Conservation (phyloP, 129 eudicot species). For the Chrysanthemum seticuspe region DNA sequence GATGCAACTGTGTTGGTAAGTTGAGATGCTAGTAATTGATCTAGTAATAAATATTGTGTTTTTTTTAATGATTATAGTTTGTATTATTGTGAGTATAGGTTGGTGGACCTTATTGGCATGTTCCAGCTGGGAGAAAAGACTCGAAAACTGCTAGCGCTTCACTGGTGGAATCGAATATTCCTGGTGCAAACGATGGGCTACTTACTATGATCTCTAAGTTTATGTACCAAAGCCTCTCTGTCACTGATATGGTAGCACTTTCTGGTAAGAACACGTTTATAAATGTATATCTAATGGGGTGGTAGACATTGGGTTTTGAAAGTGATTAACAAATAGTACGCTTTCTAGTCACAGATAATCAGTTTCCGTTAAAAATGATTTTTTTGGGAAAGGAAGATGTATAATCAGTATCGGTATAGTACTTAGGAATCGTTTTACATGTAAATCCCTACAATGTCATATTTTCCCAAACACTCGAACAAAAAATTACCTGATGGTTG, state of each 20-base stretch:
- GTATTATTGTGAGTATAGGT: conserved; percentile 47
- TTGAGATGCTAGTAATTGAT: conserved; percentile 6
- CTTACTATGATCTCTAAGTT: conserved; percentile 76
- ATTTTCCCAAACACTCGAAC: no score
- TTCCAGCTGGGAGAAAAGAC: conserved; percentile 86
- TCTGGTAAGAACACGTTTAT: conserved; percentile 53
- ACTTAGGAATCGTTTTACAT: no score
- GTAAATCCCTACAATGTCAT: no score
- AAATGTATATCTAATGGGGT: background rate
- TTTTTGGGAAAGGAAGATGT: no score
- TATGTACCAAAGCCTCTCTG: conserved; percentile 72
- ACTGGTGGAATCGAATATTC: conserved; percentile 53
- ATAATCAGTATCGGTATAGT: no score
- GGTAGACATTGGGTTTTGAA: no score
- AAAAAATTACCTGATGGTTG: no score
- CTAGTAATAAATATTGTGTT: background rate
- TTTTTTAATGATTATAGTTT: background rate
- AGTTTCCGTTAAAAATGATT: no score
- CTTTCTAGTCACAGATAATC: no score
- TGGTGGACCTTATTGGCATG: conserved; percentile 99
- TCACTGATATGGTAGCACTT: conserved; percentile 96
- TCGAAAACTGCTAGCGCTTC: conserved; percentile 65
- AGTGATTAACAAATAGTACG: no score
- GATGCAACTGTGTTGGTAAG: conserved; percentile 82
- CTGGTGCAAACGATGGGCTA: conserved; percentile 68